Evolutionary conservation across 2,329 filamentous ascomycete genomes (phyloP).

Genomic region (Pseudogymnoascus sp.): DNA sequence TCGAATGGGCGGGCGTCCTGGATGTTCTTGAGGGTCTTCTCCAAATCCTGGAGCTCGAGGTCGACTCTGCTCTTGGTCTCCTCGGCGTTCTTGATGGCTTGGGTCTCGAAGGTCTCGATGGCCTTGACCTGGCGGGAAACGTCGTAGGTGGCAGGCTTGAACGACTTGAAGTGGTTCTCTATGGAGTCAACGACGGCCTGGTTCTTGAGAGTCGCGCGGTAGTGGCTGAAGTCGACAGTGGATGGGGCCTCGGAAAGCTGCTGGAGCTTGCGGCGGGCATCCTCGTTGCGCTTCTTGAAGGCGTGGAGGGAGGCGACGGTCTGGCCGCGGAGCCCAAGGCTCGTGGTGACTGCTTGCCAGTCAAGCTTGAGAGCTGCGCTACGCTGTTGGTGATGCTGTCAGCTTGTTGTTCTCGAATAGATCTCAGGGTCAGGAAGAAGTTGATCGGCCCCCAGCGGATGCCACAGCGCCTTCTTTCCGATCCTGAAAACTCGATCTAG

Average conservation of each 20-base stretch:
- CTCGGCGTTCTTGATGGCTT: conserved; percentile 94
- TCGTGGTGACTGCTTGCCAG: conserved; percentile 91
- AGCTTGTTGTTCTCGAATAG: conserved; percentile 3
- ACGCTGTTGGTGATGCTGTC: conserved; percentile 49
- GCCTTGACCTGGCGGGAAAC: conserved; percentile 90
- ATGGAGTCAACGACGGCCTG: conserved; percentile 91
- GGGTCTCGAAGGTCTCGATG: conserved; percentile 94
- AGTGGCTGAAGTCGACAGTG: conserved; percentile 84
- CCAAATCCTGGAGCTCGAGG: conserved; percentile 84
- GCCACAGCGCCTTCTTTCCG: background rate
- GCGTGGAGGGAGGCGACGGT: conserved; percentile 83
- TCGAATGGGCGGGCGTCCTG: conserved; percentile 93
- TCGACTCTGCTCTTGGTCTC: conserved; percentile 95
- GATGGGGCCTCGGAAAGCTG: conserved; percentile 75
- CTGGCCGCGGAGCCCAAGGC: conserved; percentile 92
- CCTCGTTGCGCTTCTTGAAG: conserved; percentile 99
- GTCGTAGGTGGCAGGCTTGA: conserved; percentile 92
- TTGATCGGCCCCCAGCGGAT: background rate
- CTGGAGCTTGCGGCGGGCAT: conserved; percentile 89
- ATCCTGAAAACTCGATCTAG: background rate
- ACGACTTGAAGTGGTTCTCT: conserved; percentile 85
- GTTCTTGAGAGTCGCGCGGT: conserved; percentile 93
- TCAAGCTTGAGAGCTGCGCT: conserved; percentile 99
- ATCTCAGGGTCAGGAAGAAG: conserved; percentile 4
- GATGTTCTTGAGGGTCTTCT: conserved; percentile 95